Base-by-base conservation (phyloP, 2,329 filamentous ascomycete genomes). In the Nannizzia gypsea region DNA sequence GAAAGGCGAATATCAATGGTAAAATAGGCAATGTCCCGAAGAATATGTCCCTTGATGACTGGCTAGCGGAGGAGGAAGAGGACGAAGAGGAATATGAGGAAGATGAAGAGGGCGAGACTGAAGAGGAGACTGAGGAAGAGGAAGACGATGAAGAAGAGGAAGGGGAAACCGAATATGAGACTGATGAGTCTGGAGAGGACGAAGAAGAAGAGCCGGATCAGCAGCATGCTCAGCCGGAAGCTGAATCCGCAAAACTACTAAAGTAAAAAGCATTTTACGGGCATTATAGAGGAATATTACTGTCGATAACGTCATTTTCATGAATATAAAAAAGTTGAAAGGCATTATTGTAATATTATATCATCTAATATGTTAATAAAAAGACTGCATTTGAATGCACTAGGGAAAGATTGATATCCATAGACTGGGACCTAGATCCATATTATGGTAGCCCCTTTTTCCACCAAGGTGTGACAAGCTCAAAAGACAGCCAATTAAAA, bases 41-140 rank as follows among this genome's bases (percentile, higher is more conserved):
- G 57, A 83, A 83, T 44, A 96, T 95, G 80, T 89, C 86, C 20
- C 76, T 99, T 63, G 90, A 97, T 75, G 90, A 96, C 71, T 97
- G 93, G 91, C 78, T 97, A 60, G 90, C 86, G 3, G 88, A 90
- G 3, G 88, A 90, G 68, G 84, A 83, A 48, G 82, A 84, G 15
- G 79, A 77, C 28, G 80, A 79, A n/a, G 78, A 78, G 0, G 80
- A 80, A 0, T 77, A 80, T 0, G 73, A 76, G 34, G 77, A 78
- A 0, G 78, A 80, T 0, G 79, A 80, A 1, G 79, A 81, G 6
- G 79, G 79, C 1, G 76, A 78, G 1, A 74, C 77, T 0, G 78
- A 80, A 0, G 74, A 75, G 56, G 68, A 68, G 1, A 74, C 76
- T 0, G 76, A 76, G 17, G 67, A 66, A 3, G 68, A 66, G 2